Conservation (phyloP, 352 stramenopile genomes). For the Pythium volutum region DNA sequence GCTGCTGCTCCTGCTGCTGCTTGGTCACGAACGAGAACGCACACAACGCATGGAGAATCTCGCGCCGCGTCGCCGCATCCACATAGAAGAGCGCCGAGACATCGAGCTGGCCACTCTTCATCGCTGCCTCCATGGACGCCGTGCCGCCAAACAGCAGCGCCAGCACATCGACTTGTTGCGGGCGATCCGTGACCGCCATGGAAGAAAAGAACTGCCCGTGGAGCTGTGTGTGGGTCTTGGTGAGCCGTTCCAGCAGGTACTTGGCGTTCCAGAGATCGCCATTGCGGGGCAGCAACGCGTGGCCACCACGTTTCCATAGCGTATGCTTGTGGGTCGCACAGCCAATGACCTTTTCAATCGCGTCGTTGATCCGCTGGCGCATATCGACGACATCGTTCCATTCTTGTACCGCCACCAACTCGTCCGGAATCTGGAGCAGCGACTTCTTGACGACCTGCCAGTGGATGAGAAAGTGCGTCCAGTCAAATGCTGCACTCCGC, state of each 20-base stretch:
- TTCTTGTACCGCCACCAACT: conserved; percentile 3
- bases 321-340: conserved; percentile 67
- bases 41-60: conserved; percentile 75
- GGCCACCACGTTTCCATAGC: conserved; percentile 93
- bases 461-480: conserved; percentile 81
- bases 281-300: conserved; percentile 70
- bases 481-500: conserved; percentile 50
- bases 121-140: conserved; percentile 69
- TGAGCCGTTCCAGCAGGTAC: conserved; percentile 62
- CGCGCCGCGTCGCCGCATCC: conserved; percentile 52
- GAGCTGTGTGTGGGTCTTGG: conserved; percentile 32
- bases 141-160: conserved; percentile 74
- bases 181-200: neutral
- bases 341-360: conserved; percentile 69
- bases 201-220: conserved; percentile 27
- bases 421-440: conserved; percentile 20
- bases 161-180: conserved; percentile 56
- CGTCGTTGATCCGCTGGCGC: conserved; percentile 63
- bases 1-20: conserved; percentile 29
- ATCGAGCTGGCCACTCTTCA: conserved; percentile 73
- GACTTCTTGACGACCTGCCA: conserved; percentile 80
- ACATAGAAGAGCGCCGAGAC: conserved; percentile 79
- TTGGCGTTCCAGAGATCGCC: conserved; percentile 65
- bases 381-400: conserved; percentile 67
- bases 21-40: conserved; percentile 74